Conservation (phyloP, 495 filamentous ascomycete genomes). For the Neurospora cerealis region DNA sequence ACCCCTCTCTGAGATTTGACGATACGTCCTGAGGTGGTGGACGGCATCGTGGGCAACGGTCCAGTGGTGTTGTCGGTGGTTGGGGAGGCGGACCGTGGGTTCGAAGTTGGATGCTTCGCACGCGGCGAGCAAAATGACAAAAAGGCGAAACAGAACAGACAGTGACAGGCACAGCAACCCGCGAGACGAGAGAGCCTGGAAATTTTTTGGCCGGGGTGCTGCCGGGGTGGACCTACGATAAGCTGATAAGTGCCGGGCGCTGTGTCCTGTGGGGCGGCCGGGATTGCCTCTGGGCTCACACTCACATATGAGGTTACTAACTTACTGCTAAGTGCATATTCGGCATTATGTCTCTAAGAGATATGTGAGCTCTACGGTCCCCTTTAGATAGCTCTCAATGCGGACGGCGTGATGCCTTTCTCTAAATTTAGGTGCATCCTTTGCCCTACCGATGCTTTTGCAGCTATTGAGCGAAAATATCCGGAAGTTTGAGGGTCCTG, state of each 20-base stretch:
- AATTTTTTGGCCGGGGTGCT: conserved; percentile 20
- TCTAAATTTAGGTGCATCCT: background rate
- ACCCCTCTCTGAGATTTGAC: conserved; percentile 55
- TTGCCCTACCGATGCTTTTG: background rate
- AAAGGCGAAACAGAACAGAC: background rate
- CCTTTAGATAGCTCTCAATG: background rate
- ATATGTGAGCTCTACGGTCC: background rate
- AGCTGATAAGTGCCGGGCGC: conserved; percentile 20
- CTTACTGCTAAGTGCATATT: background rate
- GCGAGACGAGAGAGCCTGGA: background rate
- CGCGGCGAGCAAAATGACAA: background rate
- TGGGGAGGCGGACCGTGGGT: background rate
- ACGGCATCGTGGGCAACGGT: conserved; percentile 30
- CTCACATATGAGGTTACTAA: background rate
- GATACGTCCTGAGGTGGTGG: conserved; percentile 53
- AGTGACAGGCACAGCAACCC: background rate
- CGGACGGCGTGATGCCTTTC: background rate
- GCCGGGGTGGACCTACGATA: conserved; percentile 16
- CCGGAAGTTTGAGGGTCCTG: background rate
- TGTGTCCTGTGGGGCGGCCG: background rate
- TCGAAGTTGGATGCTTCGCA: conserved; percentile 1
- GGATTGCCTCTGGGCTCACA: background rate
- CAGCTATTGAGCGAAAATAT: background rate
- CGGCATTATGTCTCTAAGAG: background rate
- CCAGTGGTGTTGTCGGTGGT: background rate